These are phyloP conservation scores for Nicotiana otophora DNA, from an alignment of 257 asterid species.

Conservation along the genomic window DNA sequence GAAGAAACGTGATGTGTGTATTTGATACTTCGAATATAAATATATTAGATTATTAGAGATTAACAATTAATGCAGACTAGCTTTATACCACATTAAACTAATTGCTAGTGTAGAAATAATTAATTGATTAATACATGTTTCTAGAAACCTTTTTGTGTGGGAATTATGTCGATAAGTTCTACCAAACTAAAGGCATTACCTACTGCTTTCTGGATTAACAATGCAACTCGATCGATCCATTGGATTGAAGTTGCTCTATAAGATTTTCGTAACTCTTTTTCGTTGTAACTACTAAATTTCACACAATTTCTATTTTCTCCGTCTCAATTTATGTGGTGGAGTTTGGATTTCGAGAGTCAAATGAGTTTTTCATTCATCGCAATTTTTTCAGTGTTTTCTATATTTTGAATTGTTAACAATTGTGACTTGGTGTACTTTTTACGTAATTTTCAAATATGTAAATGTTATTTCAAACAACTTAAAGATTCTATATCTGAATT, in stretches of 20 bases:
- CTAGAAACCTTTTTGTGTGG: neutral
- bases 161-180: neutral
- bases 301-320: no score
- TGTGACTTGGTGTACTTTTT: no score
- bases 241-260: neutral
- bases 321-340: no score
- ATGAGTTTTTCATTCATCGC: no score
- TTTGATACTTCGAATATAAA: neutral
- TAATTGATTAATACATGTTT: neutral
- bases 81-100: neutral
- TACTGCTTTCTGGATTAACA: neutral
- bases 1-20: neutral
- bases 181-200: neutral
- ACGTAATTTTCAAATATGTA: no score
- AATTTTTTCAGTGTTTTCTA: no score
- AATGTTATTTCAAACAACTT: no score
- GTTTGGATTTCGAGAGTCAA: no score
- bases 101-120: neutral
- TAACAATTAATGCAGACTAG: no score
- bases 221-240: neutral
- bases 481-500: no score
- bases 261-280: neutral
- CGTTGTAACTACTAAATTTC: neutral
- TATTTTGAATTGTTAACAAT: no score
- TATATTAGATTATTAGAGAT: no score